Percentiles rank a stretch among this genome's conserved stretches.
These are phyloP conservation scores for Aspergillus asperescens DNA, from an alignment of 495 filamentous ascomycete genomes.

Conservation along the genomic window DNA sequence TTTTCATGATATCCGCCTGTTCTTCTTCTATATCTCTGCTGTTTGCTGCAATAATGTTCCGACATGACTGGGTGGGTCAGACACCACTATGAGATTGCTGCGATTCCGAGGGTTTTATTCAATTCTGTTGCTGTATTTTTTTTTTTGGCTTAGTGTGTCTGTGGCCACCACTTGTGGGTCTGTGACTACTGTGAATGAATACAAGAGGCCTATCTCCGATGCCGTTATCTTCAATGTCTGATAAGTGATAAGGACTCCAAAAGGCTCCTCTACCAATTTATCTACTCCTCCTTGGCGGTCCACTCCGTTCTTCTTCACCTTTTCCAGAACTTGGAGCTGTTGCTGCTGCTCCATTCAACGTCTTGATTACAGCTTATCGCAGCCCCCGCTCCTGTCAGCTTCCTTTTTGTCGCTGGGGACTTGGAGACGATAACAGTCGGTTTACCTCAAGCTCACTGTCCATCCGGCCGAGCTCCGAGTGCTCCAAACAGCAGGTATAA, in stretches of 20 bases:
- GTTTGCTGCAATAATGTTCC: slow-evolving; percentile 4
- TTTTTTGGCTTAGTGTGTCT: too few species aligned
- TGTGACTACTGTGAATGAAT: slow-evolving; percentile 5
- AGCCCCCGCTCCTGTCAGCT: not conserved
- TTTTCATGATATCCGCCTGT: slow-evolving; percentile 8
- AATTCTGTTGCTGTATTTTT: not conserved
- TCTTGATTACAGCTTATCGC: slow-evolving; percentile 4
- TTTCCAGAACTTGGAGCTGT: not conserved
- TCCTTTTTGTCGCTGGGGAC: slow-evolving; percentile 3
- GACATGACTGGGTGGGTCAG: slow-evolving; percentile 10
- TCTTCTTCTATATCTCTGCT: not conserved
- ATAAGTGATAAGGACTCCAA: not conserved
- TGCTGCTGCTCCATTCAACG: not conserved
- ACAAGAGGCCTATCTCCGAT: slow-evolving; percentile 3
- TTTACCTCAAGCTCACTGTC: not conserved
- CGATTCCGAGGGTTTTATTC: slow-evolving; percentile 2
- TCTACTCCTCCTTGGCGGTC: slow-evolving; percentile 6
- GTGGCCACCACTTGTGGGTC: not conserved
- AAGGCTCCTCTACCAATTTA: not conserved
- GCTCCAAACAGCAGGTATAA: not conserved
- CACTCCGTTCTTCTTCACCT: slow-evolving; percentile 1
- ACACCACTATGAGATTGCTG: slow-evolving; percentile 10
- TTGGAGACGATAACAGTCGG: slow-evolving; percentile 3
- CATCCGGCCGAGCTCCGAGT: not conserved
- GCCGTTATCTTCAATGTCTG: not conserved